These are phyloP conservation scores for Aspergillus leporis DNA, from an alignment of 495 filamentous ascomycete genomes.

Conservation along the genomic window DNA sequence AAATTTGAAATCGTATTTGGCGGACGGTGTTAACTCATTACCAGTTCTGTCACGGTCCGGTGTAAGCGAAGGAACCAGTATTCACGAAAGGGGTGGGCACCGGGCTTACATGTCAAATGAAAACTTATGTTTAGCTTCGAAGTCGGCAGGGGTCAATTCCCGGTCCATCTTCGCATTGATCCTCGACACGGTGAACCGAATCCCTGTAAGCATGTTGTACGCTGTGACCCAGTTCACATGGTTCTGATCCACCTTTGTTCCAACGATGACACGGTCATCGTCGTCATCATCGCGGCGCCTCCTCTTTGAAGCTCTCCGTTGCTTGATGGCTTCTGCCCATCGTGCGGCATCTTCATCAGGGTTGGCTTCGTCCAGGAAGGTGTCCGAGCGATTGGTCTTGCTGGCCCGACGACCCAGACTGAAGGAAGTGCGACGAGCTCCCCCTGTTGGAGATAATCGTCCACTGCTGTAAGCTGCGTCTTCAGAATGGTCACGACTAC, in stretches of 20 bases:
- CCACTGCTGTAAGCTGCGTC: conserved; percentile 71
- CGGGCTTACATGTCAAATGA: conserved; percentile 90
- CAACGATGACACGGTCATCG: conserved; percentile 92
- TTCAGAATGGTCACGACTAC: conserved; percentile 57
- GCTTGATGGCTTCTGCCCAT: conserved; percentile 89
- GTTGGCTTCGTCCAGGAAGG: conserved; percentile 76
- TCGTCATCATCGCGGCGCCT: conserved; percentile 85
- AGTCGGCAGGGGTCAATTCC: conserved; percentile 84
- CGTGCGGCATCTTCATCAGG: conserved; percentile 88
- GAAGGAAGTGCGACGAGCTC: conserved; percentile 74
- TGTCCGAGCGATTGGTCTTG: conserved; percentile 80
- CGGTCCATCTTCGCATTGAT: conserved; percentile 97
- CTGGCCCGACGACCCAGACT: conserved; percentile 78
- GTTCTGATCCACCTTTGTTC: conserved; percentile 95
- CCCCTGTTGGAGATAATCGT: conserved; percentile 77
- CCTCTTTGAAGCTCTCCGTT: conserved; percentile 82
- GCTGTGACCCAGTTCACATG: conserved; percentile 98
- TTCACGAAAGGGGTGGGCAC: background rate
- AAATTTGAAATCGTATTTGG: conserved; percentile 99
- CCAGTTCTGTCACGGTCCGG: conserved; percentile 64
- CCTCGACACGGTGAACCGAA: conserved; percentile 92
- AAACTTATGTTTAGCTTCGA: conserved; percentile 91
- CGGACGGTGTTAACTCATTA: conserved; percentile 94
- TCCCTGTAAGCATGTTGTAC: conserved; percentile 99
- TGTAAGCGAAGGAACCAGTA: conserved; percentile 14